Evolutionary conservation across 441 rosid species (phyloP).

Genomic region (Hypseocharis bilobata): DNA sequence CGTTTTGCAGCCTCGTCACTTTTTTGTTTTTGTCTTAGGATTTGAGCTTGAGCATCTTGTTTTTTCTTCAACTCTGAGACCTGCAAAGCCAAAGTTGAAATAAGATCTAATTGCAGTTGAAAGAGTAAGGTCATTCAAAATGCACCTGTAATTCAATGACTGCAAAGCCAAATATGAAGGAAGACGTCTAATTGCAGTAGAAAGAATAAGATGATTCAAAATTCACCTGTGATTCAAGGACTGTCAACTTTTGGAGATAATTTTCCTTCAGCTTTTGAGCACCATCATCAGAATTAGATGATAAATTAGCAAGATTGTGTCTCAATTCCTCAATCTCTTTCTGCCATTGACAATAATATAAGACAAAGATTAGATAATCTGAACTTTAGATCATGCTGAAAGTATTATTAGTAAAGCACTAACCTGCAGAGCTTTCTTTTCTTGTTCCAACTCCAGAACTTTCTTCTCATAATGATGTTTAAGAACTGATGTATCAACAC

Average conservation of each 20-base stretch:
- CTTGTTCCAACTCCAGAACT: constrained; percentile 74
- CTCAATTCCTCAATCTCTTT: constrained; percentile 81
- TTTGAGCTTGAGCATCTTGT: constrained; percentile 93
- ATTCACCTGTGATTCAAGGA: constrained; percentile 73
- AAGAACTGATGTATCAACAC: constrained; percentile 68
- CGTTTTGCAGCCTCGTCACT: constrained; percentile 80
- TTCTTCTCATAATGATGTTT: constrained; percentile 94
- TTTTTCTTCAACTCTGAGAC: constrained; percentile 80
- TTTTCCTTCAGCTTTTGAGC: constrained; percentile 74
- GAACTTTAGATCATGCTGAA: constrained; percentile 7
- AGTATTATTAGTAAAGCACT: constrained; percentile 15
- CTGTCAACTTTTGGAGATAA: constrained; percentile 82
- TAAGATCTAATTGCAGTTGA: constrained; percentile 7
- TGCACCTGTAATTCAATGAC: constrained; percentile 73
- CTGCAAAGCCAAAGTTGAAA: constrained; percentile 29
- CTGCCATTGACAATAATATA: constrained; percentile 36
- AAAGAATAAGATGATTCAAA: constrained; percentile 6
- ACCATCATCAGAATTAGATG: constrained; percentile 66
- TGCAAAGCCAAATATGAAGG: constrained; percentile 18
- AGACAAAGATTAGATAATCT: constrained; percentile 4
- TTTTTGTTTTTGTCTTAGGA: constrained; percentile 88
- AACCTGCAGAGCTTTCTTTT: constrained; percentile 74
- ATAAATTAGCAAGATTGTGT: constrained; percentile 57
- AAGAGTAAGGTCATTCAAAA: constrained; percentile 5
- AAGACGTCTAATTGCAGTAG: constrained; percentile 5